Percentiles rank a stretch among this genome's conserved stretches.
These are phyloP conservation scores for Phanerodontia chrysosporium DNA, from an alignment of 768 basidiomycete species.

Conservation along the genomic window DNA sequence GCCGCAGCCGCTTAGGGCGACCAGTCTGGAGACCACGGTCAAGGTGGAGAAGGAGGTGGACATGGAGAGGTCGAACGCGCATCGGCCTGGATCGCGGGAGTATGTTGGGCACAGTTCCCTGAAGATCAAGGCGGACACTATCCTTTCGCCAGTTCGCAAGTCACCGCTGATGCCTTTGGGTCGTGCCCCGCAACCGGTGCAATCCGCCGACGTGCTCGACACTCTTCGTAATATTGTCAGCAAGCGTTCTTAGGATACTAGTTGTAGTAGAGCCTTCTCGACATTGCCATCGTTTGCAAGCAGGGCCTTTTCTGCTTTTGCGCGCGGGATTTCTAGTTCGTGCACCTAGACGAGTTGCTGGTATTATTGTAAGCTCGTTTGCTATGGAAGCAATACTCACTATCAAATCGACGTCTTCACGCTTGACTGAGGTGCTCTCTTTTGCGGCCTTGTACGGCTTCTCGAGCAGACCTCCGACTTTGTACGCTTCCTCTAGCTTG, in stretches of 20 bases:
- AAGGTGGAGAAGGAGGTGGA: slow-evolving; percentile 25
- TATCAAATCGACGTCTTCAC: slow-evolving; percentile 63
- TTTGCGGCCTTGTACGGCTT: slow-evolving; percentile 46
- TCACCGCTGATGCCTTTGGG: neutral
- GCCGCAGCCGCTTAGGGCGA: slow-evolving; percentile 36
- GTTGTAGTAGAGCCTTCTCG: slow-evolving; percentile 38
- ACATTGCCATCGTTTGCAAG: slow-evolving; percentile 51
- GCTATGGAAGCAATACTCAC: slow-evolving; percentile 30
- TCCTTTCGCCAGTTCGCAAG: neutral
- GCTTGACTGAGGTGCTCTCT: slow-evolving; percentile 40
- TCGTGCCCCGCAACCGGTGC: neutral
- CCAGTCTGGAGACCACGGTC: slow-evolving; percentile 30
- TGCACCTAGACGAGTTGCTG: slow-evolving; percentile 39
- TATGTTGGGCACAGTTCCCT: slow-evolving; percentile 32
- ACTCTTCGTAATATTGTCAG: neutral
- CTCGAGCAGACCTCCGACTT: slow-evolving; percentile 48
- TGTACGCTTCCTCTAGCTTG: slow-evolving; percentile 62
- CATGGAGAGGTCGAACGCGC: slow-evolving; percentile 39
- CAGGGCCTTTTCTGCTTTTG: slow-evolving; percentile 56
- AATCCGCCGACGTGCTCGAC: neutral
- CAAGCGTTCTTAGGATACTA: slow-evolving; percentile 13
- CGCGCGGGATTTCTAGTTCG: slow-evolving; percentile 60
- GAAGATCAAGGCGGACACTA: neutral
- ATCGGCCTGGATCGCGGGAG: slow-evolving; percentile 44
- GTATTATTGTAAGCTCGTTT: neutral